Evolutionary conservation across 306 rosid genomes (phyloP).

Genomic region (Vigna angularis): DNA sequence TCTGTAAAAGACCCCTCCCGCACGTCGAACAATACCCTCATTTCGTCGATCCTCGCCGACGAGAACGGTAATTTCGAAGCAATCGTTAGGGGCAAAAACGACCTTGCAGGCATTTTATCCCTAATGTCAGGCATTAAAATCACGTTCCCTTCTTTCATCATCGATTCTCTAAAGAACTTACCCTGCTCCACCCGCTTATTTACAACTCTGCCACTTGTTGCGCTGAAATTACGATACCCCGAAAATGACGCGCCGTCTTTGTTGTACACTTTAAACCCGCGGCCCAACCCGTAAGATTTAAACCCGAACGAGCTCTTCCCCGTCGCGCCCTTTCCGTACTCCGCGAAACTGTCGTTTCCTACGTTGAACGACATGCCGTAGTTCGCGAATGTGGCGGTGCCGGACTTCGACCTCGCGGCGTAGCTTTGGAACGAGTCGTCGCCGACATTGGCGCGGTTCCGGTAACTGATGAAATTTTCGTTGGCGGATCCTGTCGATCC

Average conservation of each 20-base stretch:
- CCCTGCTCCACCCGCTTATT: conserved; percentile 69
- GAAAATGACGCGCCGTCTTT: conserved; percentile 64
- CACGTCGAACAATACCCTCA: conserved; percentile 58
- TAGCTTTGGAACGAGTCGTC: conserved; percentile 69
- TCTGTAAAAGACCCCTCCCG: conserved; percentile 52
- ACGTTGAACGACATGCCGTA: conserved; percentile 85
- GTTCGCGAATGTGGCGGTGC: conserved; percentile 59
- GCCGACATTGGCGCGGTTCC: conserved; percentile 81
- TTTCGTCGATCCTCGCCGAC: conserved; percentile 21
- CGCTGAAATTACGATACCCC: conserved; percentile 56
- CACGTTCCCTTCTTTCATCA: conserved; percentile 67
- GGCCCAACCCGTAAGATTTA: conserved; percentile 68
- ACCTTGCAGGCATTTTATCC: conserved; percentile 75
- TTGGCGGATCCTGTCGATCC: conserved; percentile 57
- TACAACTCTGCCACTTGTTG: conserved; percentile 49
- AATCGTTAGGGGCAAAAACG: conserved; percentile 70
- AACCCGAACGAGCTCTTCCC: conserved; percentile 64
- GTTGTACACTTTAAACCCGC: conserved; percentile 64
- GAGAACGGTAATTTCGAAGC: conserved; percentile 73
- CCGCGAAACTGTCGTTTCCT: conserved; percentile 84
- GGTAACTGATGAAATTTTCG: conserved; percentile 65
- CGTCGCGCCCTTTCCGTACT: conserved; percentile 67
- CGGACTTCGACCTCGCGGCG: conserved; percentile 62
- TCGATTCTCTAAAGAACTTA: conserved; percentile 74
- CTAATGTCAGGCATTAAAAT: conserved; percentile 75